Evolutionary conservation across 345 rosid genomes (phyloP), one percentile per base, ranked within the genome.

Genomic region (Arabidopsis suecica): DNA sequence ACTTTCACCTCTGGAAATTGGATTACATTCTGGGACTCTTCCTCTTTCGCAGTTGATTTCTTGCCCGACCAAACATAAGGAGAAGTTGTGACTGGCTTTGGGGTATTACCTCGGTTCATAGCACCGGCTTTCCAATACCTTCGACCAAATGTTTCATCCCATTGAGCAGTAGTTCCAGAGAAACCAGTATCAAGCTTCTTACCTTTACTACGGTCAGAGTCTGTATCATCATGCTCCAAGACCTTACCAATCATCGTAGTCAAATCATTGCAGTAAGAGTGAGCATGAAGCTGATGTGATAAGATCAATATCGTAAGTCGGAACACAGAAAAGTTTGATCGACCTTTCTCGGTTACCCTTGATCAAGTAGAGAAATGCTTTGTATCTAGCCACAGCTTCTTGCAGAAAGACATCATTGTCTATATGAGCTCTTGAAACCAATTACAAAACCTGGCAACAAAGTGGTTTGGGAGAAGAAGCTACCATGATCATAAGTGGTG

Each of bases 91-190:
- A 93, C 64, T 18, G 96, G 84, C 72, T 90, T 80, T 14, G 99
- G 98, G 28, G 84, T 74, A 65, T 60, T 68, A 55, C 97, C 99
- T 77, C 88, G 79, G 62, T 93, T 86, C 98, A 95, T 91, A 23
- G 94, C 97, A 74, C 99, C 99, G 34, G 93, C 98, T 86, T 80
- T 93, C 89, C 93, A 84, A 49, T 95, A 95, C 83, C 98, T 87
- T 57, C 13, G 69, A 49, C 98, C 96, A 80, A 84, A 95, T 55
- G 85, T 93, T 71, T 84, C 84, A 84, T 95, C 97, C 94, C 96
- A 95, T 64, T 85, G 93, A 72, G 86, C 85, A 51, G 89, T 89
- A 68, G 98, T 95, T 82, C 84, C 94, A 50, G 88, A 85, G 86
- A 93, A 95, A 34, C 99, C 99, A 70, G 76, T 73, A 53, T 92